Conservation (phyloP, 805 yeast species). For the Wickerhamiella azymoides region DNA sequence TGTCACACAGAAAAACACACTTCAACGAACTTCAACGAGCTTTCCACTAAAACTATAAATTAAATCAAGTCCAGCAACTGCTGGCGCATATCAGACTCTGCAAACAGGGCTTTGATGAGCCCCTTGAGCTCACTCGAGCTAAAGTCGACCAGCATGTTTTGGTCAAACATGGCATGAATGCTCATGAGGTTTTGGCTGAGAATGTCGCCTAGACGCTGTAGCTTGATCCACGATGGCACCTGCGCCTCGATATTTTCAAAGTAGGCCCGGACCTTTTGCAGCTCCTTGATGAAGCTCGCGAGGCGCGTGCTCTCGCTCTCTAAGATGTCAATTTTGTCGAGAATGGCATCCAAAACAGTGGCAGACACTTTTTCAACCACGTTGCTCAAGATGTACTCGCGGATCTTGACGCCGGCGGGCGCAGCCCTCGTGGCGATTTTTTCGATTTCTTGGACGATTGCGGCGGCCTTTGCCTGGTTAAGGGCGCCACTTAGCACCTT, state of each 20-base stretch:
- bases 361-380: constrained; percentile 27
- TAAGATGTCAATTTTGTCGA: constrained; percentile 20
- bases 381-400: constrained; percentile 12
- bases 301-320: constrained; percentile 19
- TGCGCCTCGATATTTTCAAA: constrained; percentile 12
- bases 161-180: constrained; percentile 20
- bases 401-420: constrained; percentile 15
- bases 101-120: constrained; percentile 24
- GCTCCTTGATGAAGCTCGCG: constrained; percentile 10
- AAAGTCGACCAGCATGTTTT: constrained; percentile 24
- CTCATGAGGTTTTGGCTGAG: constrained; percentile 23
- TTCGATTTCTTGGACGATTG: constrained; percentile 9
- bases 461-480: not conserved
- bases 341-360: constrained; percentile 15
- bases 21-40: too few relatives aligned
- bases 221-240: constrained; percentile 28
- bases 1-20: too few relatives aligned
- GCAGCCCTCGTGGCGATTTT: constrained; percentile 12
- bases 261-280: constrained; percentile 13
- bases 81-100: constrained; percentile 22
- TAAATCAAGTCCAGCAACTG: constrained; percentile 13
- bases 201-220: constrained; percentile 24
- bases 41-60: too few relatives aligned
- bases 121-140: constrained; percentile 21
- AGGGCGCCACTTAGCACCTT: constrained; percentile 2